A percentile compares a stretch with the other conserved stretches of the same genome.
phyloP scores from a whole-genome alignment of 805 yeast genomes.

The Osmozyma mogii region DNA sequence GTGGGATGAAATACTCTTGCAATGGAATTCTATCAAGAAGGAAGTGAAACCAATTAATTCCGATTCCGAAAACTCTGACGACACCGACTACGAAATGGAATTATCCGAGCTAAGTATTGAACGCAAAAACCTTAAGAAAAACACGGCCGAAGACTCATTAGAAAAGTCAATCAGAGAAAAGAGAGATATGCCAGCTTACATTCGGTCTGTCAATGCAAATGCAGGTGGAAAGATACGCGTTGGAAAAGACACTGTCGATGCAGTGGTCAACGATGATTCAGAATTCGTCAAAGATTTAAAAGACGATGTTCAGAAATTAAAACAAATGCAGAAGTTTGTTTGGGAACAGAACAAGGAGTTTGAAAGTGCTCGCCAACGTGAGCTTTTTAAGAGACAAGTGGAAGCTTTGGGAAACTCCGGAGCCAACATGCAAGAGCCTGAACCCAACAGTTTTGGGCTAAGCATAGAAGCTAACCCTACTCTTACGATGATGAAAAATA shows the following conservation, averaged over 20 bases:
- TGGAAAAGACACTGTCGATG: conserved; percentile 19
- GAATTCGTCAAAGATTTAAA: conserved; percentile 31
- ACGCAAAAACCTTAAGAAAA: conserved; percentile 16
- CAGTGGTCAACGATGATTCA: conserved; percentile 9
- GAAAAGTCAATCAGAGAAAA: conserved; percentile 51
- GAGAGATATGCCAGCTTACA: conserved; percentile 68
- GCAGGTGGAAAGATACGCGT: conserved; percentile 30
- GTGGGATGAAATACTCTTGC: conserved; percentile 43
- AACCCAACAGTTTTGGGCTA: too few species aligned
- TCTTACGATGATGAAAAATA: conserved; percentile 21
- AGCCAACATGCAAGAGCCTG: too few species aligned
- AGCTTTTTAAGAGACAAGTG: conserved; percentile 1
- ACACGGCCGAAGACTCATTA: conserved; percentile 24
- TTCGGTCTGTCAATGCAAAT: conserved; percentile 34
- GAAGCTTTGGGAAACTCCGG: too few species aligned
- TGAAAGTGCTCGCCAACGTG: conserved; percentile 8
- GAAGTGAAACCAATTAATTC: conserved; percentile 4
- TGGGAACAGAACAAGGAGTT: conserved; percentile 26
- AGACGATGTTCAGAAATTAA: conserved; percentile 52
- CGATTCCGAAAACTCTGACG: conserved; percentile 21
- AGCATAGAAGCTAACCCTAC: conserved; percentile 34
- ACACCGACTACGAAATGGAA: conserved; percentile 35
- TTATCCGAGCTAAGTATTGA: conserved; percentile 27
- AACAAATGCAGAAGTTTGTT: conserved; percentile 41
- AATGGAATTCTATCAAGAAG: conserved; percentile 36